Conservation (phyloP, 805 yeast genomes). For the Yamadazyma phyllophila region DNA sequence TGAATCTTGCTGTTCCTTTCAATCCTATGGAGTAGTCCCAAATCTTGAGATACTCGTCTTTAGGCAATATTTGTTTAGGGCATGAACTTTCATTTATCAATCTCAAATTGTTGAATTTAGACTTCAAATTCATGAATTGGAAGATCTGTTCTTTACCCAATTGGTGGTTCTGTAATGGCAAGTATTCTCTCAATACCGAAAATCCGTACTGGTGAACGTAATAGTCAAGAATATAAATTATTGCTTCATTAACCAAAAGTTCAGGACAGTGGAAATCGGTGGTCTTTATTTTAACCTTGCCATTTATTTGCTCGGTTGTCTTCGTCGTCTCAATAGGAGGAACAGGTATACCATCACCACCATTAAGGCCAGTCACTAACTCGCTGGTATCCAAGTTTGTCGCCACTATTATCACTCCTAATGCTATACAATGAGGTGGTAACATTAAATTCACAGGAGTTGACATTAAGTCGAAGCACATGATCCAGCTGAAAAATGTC, state of each 20-base stretch:
- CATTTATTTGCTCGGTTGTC: conserved; percentile 1
- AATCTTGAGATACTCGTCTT: conserved; percentile 47
- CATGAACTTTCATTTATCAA: conserved; percentile 31
- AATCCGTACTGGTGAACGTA: conserved; percentile 57
- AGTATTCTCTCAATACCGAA: conserved; percentile 46
- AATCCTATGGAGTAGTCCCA: conserved; percentile 41
- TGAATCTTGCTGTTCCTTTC: conserved; percentile 49
- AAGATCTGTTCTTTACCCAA: conserved; percentile 48
- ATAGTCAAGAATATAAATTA: conserved; percentile 56
- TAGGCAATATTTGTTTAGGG: conserved; percentile 15
- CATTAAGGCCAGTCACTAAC: conserved; percentile 12
- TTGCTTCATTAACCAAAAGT: conserved; percentile 47
- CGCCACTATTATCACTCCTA: conserved; percentile 64
- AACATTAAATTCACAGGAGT: conserved; percentile 66
- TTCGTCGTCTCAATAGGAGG: conserved; percentile 9
- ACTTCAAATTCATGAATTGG: conserved; percentile 44
- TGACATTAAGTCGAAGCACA: conserved; percentile 68
- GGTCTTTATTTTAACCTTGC: conserved; percentile 26
- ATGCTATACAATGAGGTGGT: conserved; percentile 75
- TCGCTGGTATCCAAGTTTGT: conserved; percentile 44
- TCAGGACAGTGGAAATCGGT: conserved; percentile 43
- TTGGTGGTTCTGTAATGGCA: conserved; percentile 33
- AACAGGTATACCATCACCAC: conserved; percentile 8
- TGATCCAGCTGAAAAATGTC: conserved; percentile 66
- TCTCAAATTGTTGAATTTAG: conserved; percentile 39